Percentiles rank a stretch among this genome's conserved stretches.
Conservation (phyloP, 140 eudicot species). For the Stevia rebaudiana region DNA sequence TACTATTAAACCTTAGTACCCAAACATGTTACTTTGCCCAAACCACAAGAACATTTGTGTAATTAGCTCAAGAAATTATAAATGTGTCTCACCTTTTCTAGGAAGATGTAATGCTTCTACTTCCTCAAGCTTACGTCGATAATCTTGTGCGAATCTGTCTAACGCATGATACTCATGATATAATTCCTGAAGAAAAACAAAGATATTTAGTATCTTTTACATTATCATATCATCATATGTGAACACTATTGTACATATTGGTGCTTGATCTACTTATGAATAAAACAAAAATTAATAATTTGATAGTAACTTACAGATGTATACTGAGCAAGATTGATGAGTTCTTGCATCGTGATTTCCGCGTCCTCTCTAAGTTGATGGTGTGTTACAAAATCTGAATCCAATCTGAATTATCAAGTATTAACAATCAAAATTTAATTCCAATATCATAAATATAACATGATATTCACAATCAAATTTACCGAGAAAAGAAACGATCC, state of each 20-base stretch:
- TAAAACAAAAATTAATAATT: not conserved
- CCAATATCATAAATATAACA: slow-evolving; percentile 7
- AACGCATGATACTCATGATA: slow-evolving; percentile 79
- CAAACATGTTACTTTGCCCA: too few species aligned
- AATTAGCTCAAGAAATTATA: slow-evolving; percentile 20
- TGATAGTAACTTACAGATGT: slow-evolving; percentile 65
- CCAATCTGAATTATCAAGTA: slow-evolving; percentile 56
- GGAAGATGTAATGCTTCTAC: slow-evolving; percentile 73
- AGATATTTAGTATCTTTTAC: slow-evolving; percentile 18
- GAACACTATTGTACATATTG: not conserved
- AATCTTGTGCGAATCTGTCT: slow-evolving; percentile 87
- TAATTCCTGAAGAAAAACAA: slow-evolving; percentile 53
- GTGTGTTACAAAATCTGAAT: slow-evolving; percentile 38
- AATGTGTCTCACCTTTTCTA: slow-evolving; percentile 50
- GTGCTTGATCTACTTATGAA: not conserved
- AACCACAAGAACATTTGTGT: too few species aligned
- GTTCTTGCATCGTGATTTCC: slow-evolving; percentile 65
- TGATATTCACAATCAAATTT: slow-evolving; percentile 18
- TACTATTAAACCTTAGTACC: too few species aligned
- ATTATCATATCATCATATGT: not conserved
- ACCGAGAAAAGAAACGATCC: slow-evolving; percentile 67
- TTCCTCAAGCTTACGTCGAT: slow-evolving; percentile 73
- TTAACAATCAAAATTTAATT: slow-evolving; percentile 20
- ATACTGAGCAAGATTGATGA: slow-evolving; percentile 74
- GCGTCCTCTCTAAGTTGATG: slow-evolving; percentile 68